Evolutionary conservation across 2,329 filamentous ascomycete genomes (phyloP), one percentile per base, ranked within the genome.

Genomic region (Fusarium foetens): DNA sequence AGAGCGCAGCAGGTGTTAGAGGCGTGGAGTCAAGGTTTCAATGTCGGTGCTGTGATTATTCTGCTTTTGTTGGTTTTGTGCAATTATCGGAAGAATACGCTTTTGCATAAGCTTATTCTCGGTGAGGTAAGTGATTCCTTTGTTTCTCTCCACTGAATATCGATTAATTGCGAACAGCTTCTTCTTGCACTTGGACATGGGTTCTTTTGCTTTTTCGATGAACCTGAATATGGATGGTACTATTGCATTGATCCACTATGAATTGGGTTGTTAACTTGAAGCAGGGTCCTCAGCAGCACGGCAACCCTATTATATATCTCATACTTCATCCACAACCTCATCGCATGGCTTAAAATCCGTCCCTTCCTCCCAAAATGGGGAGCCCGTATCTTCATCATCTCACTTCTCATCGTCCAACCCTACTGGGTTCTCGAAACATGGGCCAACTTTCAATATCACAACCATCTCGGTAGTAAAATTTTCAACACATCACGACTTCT

Each of bases 401-500:
- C 68, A 0, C 35, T 71, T 1, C 63, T 71, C 38, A 27, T 36
- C 27, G 68, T 64, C 0, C 68, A 71, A 19, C 68, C 68, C 1
- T 71, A 68, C 33, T 71, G 68, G 68, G 38, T 68, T 6, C 68
- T 71, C 1, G 68, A 71, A 46, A 71, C 68, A 5, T 71, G 68
- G 68, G 68, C 68, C 17, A 71, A 71, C 3, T 71, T 71, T 8
- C 63, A 71, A 31, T 71, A 71, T 13, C 63, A 71, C 16, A 71
- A 71, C 3, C n/a, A 64, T 13, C 68, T 71, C 4, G 68, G 68
- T 0, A 71, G 42, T 17, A 49, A 10, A 5, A 8, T 71, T 9
- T 71, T 71, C 27, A 36, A 71, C 17, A 64, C 57, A 1, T 57
- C 68, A 1, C 42, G 68, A 14, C 36, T 71, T 0, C 64, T 71